Evolutionary conservation across 495 filamentous ascomycete genomes (phyloP), one percentile per base, ranked within the genome.

Genomic region (Trichoderma parareesei): DNA sequence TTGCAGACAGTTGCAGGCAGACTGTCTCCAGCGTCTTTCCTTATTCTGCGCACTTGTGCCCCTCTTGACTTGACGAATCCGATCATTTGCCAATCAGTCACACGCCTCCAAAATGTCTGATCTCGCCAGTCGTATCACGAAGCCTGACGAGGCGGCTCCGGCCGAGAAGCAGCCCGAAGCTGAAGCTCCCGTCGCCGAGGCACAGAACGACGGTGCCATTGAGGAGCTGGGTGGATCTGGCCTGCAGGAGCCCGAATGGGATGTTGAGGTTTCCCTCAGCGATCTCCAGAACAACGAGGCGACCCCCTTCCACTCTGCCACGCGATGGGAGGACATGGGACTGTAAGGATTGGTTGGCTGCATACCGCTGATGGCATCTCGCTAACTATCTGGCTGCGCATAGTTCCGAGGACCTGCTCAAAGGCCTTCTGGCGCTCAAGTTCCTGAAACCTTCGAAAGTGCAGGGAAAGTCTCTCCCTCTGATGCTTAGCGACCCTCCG

Each of bases 361-460:
- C 27, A 27, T 43, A 41, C 27, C 11, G 40, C 65, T 11, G 35
- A 0, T 38, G 64, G 67, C 38, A 64, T 5, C 48, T 27, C 18
- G 27, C 60, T 69, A 44, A 64, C 44, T 14, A n/a, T 5, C 6
- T 61, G 3, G 5, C 35, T 27, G 27, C 27, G 27, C 53, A 43
- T 9, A 61, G 60, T 18, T 61, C 60, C 13, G 60, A 61, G 38
- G 38, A 40, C 43, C 72, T 87, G 63, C 74, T 84, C 48, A 77
- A 82, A 49, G 85, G 84, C 10, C 80, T 97, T 48, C 81, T 84
- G 59, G 81, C 84, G 60, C 89, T 97, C 88, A 89, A 89, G 76
- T 98, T 97, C 81, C 84, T 85, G 69, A 96, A 95, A 75, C 94
- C 94, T 0, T 97, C 93, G 38, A 98, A 98, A 78, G 92, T 98